Evolutionary conservation across 1,139 yeast species (phyloP), one percentile per base, ranked within the genome.

Genomic region (Pneumocystis oryctolagi): DNA sequence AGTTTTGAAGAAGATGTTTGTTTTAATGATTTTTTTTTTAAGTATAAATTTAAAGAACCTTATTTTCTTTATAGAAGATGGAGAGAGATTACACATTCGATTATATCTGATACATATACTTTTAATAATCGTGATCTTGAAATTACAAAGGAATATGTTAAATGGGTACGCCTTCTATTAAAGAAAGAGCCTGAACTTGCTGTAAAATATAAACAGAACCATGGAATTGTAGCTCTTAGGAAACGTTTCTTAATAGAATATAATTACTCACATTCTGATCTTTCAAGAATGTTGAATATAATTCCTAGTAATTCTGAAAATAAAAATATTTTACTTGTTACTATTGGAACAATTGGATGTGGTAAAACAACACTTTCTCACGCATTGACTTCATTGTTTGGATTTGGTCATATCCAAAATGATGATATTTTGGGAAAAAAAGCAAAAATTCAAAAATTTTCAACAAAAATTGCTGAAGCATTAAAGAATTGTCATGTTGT

Each of bases 41-140:
- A 94, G 75, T 92, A 78, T 76, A 94, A 94, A 73, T 92, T 94
- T 72, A 96, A 89, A 68, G 96, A 94, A 73, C 98, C 98, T 0
- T 94, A 94, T 70, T 76, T 89, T 62, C 80, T 94, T 78, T 94
- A 89, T 72, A 80, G 99, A 65, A 89, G 87, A 70, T 84, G 95
- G 81, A 79, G 99, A 67, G 97, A 92, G 71, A 86, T 83, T 0
- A 89, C 97, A 0, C 84, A 82, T 70, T 76, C 77, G 59, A 80
- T 80, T 66, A 75, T 90, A n/a, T 68, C 70, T 1, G 70, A 70
- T 32, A 58, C 66, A 35, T 78, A 78, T n/a, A 74, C 74, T 32
- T 76, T 81, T 65, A 74, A 73, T 31, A 78, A 81, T 66, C 88
- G 86, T 70, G 80, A 78, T 64, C 78, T 77, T 61, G 31, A 47